A percentile compares a stretch with the other conserved stretches of the same genome.
These are phyloP conservation scores for Trametes villosa DNA, from an alignment of 768 basidiomycete species.

Conservation along the genomic window DNA sequence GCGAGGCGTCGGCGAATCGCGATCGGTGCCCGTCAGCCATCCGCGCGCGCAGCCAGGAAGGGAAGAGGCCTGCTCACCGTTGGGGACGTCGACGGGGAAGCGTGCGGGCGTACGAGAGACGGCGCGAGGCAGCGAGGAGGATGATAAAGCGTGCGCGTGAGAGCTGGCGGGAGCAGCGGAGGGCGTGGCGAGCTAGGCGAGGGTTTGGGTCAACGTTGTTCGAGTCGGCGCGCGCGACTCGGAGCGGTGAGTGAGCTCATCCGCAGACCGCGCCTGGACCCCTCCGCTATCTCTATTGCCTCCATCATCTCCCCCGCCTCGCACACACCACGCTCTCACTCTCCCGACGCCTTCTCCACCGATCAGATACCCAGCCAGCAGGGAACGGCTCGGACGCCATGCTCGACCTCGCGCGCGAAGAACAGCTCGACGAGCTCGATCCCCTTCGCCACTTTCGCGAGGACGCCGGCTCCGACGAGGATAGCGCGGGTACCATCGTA, in stretches of 20 bases:
- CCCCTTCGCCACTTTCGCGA: constrained; percentile 65
- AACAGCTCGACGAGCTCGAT: constrained; percentile 56
- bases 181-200: not conserved
- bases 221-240: not conserved
- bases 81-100: constrained; percentile 7
- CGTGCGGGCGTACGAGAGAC: not conserved
- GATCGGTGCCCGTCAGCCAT: not conserved
- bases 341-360: not conserved
- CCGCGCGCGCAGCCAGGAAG: not conserved
- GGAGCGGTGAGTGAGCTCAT: not conserved
- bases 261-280: not conserved
- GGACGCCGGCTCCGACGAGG: constrained; percentile 37
- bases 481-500: constrained; percentile 41
- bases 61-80: constrained; percentile 7
- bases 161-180: constrained; percentile 3
- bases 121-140: not conserved
- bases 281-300: constrained; percentile 5
- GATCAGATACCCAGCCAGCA: not conserved
- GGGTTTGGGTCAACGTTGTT: not conserved
- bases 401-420: constrained; percentile 52
- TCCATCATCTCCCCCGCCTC: constrained; percentile 7
- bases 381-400: constrained; percentile 2
- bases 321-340: not conserved
- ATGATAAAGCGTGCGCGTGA: constrained; percentile 14
- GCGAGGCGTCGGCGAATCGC: not conserved